These are phyloP conservation scores for Kodamaea alishanica DNA, from an alignment of 1,139 yeast species.

Conservation along the genomic window DNA sequence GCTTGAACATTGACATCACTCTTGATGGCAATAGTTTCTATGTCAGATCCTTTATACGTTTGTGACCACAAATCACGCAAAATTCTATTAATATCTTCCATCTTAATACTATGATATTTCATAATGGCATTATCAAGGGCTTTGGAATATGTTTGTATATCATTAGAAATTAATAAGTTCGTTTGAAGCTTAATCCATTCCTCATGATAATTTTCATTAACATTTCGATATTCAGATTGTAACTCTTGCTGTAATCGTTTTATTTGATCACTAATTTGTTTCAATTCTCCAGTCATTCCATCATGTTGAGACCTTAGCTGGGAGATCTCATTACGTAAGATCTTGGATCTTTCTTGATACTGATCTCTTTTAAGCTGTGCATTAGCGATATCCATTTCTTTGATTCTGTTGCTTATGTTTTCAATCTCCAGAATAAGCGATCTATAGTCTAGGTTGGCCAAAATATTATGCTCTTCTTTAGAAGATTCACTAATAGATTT, in stretches of 20 bases:
- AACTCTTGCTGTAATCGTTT: constrained; percentile 55
- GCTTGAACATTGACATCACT: constrained; percentile 67
- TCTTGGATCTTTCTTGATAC: constrained; percentile 57
- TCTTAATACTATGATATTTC: constrained; percentile 86
- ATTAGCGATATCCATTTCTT: constrained; percentile 43
- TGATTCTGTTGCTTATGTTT: constrained; percentile 26
- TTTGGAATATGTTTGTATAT: constrained; percentile 73
- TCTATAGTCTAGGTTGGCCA: constrained; percentile 40
- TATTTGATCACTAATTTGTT: constrained; percentile 76
- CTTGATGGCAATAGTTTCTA: constrained; percentile 82
- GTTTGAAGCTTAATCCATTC: constrained; percentile 80
- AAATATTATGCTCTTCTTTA: constrained; percentile 33
- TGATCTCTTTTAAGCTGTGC: constrained; percentile 64
- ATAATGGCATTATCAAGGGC: constrained; percentile 92
- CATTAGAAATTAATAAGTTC: constrained; percentile 75
- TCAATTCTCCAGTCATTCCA: constrained; percentile 78
- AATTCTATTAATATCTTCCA: constrained; percentile 87
- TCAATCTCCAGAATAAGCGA: constrained; percentile 27
- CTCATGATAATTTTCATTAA: constrained; percentile 58
- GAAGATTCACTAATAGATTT: constrained; percentile 34
- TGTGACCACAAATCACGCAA: constrained; percentile 90
- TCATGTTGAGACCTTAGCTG: constrained; percentile 65
- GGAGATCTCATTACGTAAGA: constrained; percentile 54
- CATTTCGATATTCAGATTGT: constrained; percentile 63
- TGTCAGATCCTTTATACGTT: constrained; percentile 93